phyloP scores from a whole-genome alignment of 257 asterid species.

The Petunia secreta region DNA sequence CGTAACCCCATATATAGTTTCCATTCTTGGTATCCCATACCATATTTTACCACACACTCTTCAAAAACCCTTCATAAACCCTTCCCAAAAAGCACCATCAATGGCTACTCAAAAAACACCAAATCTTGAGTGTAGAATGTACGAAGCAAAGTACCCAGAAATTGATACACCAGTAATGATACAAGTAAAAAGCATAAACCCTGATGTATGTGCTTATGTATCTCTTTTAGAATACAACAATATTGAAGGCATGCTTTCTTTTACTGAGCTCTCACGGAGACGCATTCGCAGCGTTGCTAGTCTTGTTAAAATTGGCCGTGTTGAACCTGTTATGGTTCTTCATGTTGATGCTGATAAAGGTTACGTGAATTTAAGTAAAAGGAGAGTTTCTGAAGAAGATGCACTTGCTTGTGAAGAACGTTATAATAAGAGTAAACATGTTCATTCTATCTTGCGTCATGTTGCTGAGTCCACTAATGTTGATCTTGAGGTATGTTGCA shows the following conservation, averaged over 20 bases:
- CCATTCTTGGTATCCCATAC: too few relatives aligned
- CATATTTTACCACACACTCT: too few relatives aligned
- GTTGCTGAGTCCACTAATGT: constrained; percentile 84
- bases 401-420: constrained; percentile 88
- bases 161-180: constrained; percentile 95
- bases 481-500: constrained; percentile 73
- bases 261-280: constrained; percentile 97
- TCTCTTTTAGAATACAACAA: constrained; percentile 90
- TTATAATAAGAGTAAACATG: constrained; percentile 94
- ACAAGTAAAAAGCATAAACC: constrained; percentile 87
- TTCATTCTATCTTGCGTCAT: constrained; percentile 95
- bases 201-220: constrained; percentile 96
- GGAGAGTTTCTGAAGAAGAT: constrained; percentile 97
- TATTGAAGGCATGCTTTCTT: constrained; percentile 94
- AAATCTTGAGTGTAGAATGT: constrained; percentile 95
- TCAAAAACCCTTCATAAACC: too few relatives aligned
- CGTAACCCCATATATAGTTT: too few relatives aligned
- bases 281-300: constrained; percentile 94
- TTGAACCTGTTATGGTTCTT: constrained; percentile 98
- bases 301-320: constrained; percentile 85
- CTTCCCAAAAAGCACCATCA: too few relatives aligned
- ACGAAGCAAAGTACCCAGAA: constrained; percentile 95
- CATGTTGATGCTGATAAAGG: constrained; percentile 96
- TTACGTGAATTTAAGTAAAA: constrained; percentile 90
- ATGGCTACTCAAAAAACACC: constrained; percentile 31